These are phyloP conservation scores for Leccinum incarnatum DNA, from an alignment of 768 basidiomycete species.

Conservation along the genomic window DNA sequence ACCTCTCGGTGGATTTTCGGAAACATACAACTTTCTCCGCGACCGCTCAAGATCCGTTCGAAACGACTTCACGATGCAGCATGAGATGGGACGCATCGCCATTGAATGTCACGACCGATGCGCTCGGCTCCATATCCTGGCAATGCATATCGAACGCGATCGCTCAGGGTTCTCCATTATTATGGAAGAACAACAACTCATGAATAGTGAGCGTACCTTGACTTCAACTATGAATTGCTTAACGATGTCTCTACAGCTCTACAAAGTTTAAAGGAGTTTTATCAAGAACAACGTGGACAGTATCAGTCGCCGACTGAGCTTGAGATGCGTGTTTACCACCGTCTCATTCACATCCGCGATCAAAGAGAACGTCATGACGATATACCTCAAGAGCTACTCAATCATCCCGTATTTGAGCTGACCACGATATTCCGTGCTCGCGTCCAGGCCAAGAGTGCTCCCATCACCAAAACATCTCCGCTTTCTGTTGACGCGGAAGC, in stretches of 20 bases:
- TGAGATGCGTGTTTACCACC: constrained; percentile 95
- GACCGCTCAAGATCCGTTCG: constrained; percentile 89
- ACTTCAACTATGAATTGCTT: not conserved
- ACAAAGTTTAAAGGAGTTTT: constrained; percentile 90
- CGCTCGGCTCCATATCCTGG: constrained; percentile 89
- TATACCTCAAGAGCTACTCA: constrained; percentile 63
- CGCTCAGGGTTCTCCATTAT: constrained; percentile 54
- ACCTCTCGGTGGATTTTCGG: constrained; percentile 61
- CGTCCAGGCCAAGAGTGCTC: constrained; percentile 77
- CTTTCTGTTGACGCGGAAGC: constrained; percentile 61
- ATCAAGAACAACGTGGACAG: constrained; percentile 71
- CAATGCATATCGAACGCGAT: constrained; percentile 65
- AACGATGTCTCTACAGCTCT: constrained; percentile 55
- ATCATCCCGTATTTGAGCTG: constrained; percentile 75
- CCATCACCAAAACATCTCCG: constrained; percentile 65
- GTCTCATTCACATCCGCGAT: constrained; percentile 87
- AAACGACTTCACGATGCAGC: constrained; percentile 94
- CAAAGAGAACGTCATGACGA: constrained; percentile 72
- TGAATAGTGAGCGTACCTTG: constrained; percentile 67
- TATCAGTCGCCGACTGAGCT: constrained; percentile 81
- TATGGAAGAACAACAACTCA: constrained; percentile 85
- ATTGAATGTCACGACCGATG: constrained; percentile 93
- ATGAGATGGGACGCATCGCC: constrained; percentile 68
- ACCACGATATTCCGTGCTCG: constrained; percentile 78
- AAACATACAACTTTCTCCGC: constrained; percentile 80